Conservation (phyloP, 1,284 basidiomycete species). For the Vanrija pseudolonga region DNA sequence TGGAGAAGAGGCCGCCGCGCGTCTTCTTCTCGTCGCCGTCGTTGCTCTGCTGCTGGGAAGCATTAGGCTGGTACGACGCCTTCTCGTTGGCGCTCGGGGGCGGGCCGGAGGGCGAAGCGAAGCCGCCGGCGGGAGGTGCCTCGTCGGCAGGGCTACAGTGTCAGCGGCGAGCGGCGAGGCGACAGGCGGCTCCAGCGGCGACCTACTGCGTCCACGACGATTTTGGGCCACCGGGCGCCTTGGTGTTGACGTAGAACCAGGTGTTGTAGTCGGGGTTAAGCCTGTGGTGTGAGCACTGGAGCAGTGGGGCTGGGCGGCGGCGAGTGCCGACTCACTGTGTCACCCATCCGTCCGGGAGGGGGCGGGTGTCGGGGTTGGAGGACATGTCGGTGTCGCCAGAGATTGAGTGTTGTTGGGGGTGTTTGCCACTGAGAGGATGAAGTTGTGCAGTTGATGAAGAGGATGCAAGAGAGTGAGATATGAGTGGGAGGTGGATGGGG, state of each 20-base stretch:
- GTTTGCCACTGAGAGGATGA: too few relatives aligned
- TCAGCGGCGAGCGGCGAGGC: not conserved
- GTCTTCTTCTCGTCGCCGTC: conserved; percentile 11
- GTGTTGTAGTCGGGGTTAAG: conserved; percentile 48
- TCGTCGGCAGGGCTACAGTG: conserved; percentile 43
- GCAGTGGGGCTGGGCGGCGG: not conserved
- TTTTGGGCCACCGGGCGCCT: conserved; percentile 39
- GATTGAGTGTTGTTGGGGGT: too few relatives aligned
- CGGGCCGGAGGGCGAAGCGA: conserved; percentile 39
- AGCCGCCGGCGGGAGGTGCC: conserved; percentile 10
- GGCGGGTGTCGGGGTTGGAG: conserved; percentile 40
- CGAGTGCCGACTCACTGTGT: conserved; percentile 30
- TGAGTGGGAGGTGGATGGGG: not conserved
- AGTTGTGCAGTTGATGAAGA: not conserved
- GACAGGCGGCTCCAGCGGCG: not conserved
- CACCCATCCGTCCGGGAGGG: conserved; percentile 46
- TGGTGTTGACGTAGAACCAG: conserved; percentile 50
- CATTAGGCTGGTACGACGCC: conserved; percentile 4
- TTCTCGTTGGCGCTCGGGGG: conserved; percentile 30
- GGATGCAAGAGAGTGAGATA: not conserved
- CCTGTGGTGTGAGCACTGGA: conserved; percentile 12
- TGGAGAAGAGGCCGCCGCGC: conserved; percentile 38
- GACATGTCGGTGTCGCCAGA: conserved; percentile 11
- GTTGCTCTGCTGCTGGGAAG: not conserved
- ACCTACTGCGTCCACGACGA: conserved; percentile 49